A percentile compares a stretch with the other conserved stretches of the same genome.
Evolutionary conservation across 371 early-diverging fungal species (phyloP).

Genomic region (Apophysomyces elegans): DNA sequence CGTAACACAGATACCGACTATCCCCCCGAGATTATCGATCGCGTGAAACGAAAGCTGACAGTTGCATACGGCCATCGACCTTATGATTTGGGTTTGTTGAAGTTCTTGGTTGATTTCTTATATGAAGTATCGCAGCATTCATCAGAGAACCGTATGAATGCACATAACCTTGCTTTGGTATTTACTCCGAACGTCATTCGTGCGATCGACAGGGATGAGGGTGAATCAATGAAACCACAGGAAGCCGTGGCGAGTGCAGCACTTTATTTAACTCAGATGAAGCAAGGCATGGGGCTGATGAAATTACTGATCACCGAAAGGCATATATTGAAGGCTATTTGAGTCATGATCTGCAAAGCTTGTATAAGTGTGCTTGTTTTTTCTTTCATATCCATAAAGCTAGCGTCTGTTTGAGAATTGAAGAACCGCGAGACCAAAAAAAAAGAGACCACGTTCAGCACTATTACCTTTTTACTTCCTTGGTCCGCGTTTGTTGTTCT

Average conservation of each 20-base stretch:
- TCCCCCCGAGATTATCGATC: conserved; percentile 27
- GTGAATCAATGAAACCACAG: conserved; percentile 16
- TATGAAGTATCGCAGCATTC: conserved; percentile 61
- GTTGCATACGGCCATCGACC: conserved; percentile 26
- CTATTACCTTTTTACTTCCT: not conserved
- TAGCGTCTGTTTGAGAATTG: conserved; percentile 8
- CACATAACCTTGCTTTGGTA: conserved; percentile 85
- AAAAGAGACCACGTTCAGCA: conserved; percentile 5
- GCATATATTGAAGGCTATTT: not conserved
- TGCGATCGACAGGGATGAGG: conserved; percentile 34
- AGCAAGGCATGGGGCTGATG: conserved; percentile 24
- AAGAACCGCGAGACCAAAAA: conserved; percentile 10
- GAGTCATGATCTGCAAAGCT: not conserved
- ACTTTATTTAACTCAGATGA: conserved; percentile 25
- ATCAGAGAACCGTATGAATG: conserved; percentile 78
- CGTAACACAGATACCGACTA: not conserved
- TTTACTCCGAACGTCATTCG: conserved; percentile 87
- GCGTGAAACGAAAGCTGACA: conserved; percentile 25
- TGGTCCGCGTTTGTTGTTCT: not conserved
- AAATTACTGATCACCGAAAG: conserved; percentile 17
- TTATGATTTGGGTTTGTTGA: conserved; percentile 49
- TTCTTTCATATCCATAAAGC: not conserved
- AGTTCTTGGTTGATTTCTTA: conserved; percentile 69
- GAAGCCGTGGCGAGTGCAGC: conserved; percentile 26
- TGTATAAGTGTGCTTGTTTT: not conserved